Conservation (phyloP, 2,329 filamentous ascomycete species). For the Aspergillus thermomutatus region DNA sequence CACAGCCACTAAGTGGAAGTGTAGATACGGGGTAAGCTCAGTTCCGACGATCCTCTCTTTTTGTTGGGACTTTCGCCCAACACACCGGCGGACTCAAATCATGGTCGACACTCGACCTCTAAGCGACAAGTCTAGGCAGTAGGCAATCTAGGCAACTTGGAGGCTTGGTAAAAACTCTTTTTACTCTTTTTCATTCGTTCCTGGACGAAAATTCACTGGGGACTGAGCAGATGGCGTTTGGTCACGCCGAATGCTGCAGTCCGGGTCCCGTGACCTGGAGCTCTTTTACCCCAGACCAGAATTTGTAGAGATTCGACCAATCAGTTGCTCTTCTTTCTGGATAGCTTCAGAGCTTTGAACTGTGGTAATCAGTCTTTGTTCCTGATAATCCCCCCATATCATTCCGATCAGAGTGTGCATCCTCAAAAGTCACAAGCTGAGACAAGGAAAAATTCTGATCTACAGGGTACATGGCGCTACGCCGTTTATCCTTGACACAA, state of each 20-base stretch:
- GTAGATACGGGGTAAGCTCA: conserved; percentile 13
- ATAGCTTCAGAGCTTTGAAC: not conserved
- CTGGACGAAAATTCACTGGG: not conserved
- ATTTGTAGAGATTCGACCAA: not conserved
- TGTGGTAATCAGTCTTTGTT: not conserved
- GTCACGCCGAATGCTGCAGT: not conserved
- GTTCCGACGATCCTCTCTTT: conserved; percentile 11
- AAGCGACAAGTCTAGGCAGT: not conserved
- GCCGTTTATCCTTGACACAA: not conserved
- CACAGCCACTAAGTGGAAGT: not conserved
- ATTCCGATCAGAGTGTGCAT: not conserved
- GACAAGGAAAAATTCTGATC: not conserved
- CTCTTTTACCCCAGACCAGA: not conserved
- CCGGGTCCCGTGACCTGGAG: conserved; percentile 14
- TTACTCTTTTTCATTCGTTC: not conserved
- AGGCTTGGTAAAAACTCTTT: not conserved
- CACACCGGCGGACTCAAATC: not conserved
- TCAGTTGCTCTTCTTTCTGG: not conserved
- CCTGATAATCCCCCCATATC: not conserved
- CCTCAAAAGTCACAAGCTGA: not conserved
- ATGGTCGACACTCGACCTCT: not conserved
- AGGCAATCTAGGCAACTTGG: conserved; percentile 1
- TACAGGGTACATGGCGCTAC: not conserved
- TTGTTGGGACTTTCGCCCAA: conserved; percentile 29
- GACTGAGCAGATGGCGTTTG: not conserved